Conservation (phyloP, 768 basidiomycete species). For the Macrolepiota fuliginosa region DNA sequence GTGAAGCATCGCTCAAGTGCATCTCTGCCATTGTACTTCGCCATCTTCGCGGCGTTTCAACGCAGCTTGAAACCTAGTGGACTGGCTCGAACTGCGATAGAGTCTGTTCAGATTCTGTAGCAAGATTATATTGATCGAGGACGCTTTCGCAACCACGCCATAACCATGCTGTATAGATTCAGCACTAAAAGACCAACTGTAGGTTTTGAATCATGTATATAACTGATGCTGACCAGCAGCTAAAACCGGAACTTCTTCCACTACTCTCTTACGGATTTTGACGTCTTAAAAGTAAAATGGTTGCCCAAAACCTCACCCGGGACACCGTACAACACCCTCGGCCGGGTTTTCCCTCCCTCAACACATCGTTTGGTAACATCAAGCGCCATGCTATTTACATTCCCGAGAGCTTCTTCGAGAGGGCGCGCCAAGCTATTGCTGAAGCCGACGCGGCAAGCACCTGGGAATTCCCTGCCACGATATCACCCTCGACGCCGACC, state of each 20-base stretch:
- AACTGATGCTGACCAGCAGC: not conserved
- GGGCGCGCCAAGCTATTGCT: slow-evolving; percentile 5
- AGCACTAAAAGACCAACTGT: not conserved
- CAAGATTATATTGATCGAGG: not conserved
- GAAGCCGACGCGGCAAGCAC: slow-evolving; percentile 29
- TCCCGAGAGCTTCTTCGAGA: slow-evolving; percentile 22
- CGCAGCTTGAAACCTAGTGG: not conserved
- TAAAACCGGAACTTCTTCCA: not conserved
- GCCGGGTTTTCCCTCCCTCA: not conserved
- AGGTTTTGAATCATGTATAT: not conserved
- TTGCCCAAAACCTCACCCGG: not conserved
- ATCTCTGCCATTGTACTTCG: not conserved
- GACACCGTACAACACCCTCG: not conserved
- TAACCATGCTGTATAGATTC: not conserved
- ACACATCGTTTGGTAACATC: slow-evolving; percentile 2
- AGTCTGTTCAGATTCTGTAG: not conserved
- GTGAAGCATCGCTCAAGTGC: not conserved
- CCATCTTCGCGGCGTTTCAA: not conserved
- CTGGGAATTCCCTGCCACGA: slow-evolving; percentile 34
- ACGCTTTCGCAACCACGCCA: not conserved
- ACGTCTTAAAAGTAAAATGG: not conserved
- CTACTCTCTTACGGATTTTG: not conserved
- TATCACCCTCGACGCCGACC: slow-evolving; percentile 20
- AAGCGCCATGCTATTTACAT: slow-evolving; percentile 36
- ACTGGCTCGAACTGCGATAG: not conserved